phyloP scores from a whole-genome alignment of 1,284 basidiomycete species.

The Schizopora paradoxa region DNA sequence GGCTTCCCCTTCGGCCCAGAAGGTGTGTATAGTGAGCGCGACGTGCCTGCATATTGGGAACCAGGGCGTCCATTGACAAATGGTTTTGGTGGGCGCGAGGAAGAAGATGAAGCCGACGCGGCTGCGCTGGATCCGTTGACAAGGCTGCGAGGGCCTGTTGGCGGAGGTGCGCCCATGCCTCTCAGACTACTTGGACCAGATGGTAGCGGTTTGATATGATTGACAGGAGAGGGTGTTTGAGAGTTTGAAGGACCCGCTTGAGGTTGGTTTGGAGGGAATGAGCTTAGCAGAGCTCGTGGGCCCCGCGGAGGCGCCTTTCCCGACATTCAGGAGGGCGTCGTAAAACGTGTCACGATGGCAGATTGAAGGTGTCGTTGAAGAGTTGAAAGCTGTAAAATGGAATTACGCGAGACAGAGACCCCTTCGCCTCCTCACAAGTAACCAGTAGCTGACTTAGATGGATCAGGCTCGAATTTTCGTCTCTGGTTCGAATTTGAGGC shows the following conservation, averaged over 20 bases:
- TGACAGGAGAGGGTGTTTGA: constrained; percentile 2
- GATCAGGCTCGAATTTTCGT: no score
- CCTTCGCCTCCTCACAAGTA: no score
- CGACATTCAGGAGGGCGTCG: constrained; percentile 58
- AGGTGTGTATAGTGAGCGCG: constrained; percentile 11
- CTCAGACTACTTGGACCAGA: constrained; percentile 27
- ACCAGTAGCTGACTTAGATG: no score
- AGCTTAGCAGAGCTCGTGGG: constrained; percentile 57
- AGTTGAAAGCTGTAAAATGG: no score
- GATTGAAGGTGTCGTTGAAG: no score
- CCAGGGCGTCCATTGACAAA: constrained; percentile 3
- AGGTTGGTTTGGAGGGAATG: constrained; percentile 29
- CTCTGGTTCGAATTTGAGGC: no score
- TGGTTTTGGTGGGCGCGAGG: no score
- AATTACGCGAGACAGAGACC: no score
- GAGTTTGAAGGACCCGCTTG: neutral
- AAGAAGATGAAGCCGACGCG: no score
- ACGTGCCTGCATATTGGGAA: neutral
- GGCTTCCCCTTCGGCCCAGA: constrained; percentile 13
- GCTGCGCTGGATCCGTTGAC: constrained; percentile 24
- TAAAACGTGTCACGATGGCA: no score
- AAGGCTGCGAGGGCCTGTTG: constrained; percentile 31
- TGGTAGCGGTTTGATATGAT: constrained; percentile 25
- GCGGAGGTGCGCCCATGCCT: constrained; percentile 24
- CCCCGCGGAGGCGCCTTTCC: constrained; percentile 70